phyloP scores from a whole-genome alignment of 2,329 filamentous ascomycete species.

The Paecilomyces sp. region DNA sequence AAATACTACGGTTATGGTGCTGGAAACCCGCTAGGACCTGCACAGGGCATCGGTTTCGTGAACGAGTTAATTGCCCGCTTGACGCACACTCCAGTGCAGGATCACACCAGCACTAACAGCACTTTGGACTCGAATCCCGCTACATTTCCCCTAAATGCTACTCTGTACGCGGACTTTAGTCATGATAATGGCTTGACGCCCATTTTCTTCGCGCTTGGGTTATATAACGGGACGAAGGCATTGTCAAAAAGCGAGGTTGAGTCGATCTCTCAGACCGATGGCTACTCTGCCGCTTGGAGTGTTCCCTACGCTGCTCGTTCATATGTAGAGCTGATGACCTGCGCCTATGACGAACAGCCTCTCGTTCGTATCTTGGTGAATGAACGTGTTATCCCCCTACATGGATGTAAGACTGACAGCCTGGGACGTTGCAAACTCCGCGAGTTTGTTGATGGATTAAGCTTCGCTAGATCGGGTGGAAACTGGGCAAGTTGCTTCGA shows the following conservation, averaged over 20 bases:
- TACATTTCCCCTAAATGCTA: conserved; percentile 65
- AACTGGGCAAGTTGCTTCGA: conserved; percentile 61
- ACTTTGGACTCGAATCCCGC: conserved; percentile 61
- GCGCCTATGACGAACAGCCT: conserved; percentile 52
- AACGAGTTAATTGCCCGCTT: conserved; percentile 82
- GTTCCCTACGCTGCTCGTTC: conserved; percentile 75
- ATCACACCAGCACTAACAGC: conserved; percentile 67
- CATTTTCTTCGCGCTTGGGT: conserved; percentile 67
- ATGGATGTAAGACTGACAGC: conserved; percentile 62
- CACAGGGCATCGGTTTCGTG: conserved; percentile 77
- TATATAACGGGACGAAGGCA: conserved; percentile 61
- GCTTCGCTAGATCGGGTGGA: conserved; percentile 66
- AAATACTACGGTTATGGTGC: conserved; percentile 79
- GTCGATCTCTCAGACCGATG: conserved; percentile 49
- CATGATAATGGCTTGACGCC: conserved; percentile 84
- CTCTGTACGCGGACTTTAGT: conserved; percentile 79
- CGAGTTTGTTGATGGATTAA: conserved; percentile 66
- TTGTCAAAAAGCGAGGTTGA: conserved; percentile 45
- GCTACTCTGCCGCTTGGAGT: conserved; percentile 69
- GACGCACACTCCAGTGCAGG: conserved; percentile 59
- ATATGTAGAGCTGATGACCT: conserved; percentile 84
- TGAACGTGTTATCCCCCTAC: conserved; percentile 68
- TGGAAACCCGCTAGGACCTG: conserved; percentile 73
- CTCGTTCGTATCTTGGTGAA: conserved; percentile 76
- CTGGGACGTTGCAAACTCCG: conserved; percentile 64